Conservation (phyloP, 257 asterid genomes). For the Linderniella brevidens region DNA sequence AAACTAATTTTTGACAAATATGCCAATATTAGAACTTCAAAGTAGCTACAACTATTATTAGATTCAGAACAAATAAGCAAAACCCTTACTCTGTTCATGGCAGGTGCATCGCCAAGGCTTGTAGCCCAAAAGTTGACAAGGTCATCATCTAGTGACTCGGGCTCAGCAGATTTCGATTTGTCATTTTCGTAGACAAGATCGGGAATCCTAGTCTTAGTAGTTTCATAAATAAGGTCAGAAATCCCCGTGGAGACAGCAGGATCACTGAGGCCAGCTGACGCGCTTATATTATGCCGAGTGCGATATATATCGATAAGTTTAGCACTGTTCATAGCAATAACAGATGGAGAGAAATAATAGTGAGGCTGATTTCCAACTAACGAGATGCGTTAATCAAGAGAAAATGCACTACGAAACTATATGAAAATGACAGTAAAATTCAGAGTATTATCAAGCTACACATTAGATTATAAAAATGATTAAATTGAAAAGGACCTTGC, state of each 20-base stretch:
- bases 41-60: neutral
- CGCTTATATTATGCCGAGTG: slow-evolving; percentile 92
- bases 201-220: slow-evolving; percentile 57
- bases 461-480: too few species aligned
- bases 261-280: slow-evolving; percentile 88
- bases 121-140: slow-evolving; percentile 98
- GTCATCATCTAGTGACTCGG: slow-evolving; percentile 82
- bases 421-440: too few species aligned
- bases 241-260: slow-evolving; percentile 98
- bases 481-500: too few species aligned
- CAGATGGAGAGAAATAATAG: slow-evolving; percentile 10
- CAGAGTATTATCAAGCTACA: too few species aligned
- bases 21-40: too few species aligned
- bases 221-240: slow-evolving; percentile 89
- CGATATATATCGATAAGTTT: slow-evolving; percentile 92
- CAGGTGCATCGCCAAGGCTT: slow-evolving; percentile 98
- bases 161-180: slow-evolving; percentile 41
- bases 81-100: slow-evolving; percentile 81
- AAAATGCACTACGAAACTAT: slow-evolving; percentile 1
- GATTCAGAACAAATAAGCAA: slow-evolving; percentile 4
- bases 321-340: slow-evolving; percentile 38
- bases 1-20: neutral
- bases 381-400: slow-evolving; percentile 10
- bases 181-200: slow-evolving; percentile 73
- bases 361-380: slow-evolving; percentile 13